These are phyloP conservation scores for Saccharomycopsis phalli DNA, from an alignment of 1,139 yeast species.

Conservation along the genomic window DNA sequence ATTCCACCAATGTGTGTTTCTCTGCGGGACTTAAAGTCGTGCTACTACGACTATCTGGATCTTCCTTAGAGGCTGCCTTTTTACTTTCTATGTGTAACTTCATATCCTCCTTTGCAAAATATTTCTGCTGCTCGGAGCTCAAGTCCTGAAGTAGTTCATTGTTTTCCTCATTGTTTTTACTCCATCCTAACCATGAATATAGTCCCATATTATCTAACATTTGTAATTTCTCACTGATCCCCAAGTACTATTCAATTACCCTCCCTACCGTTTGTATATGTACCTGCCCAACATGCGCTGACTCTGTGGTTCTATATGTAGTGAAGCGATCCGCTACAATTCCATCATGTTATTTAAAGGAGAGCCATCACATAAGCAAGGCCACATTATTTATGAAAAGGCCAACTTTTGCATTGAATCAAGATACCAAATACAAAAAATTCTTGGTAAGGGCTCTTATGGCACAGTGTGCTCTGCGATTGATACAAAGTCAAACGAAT, in stretches of 20 bases:
- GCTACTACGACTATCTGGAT: background rate
- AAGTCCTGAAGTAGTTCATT: slow-evolving; percentile 5
- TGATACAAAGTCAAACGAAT: slow-evolving; percentile 35
- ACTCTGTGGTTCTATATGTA: too few species aligned
- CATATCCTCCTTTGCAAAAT: slow-evolving; percentile 12
- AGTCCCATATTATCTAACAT: slow-evolving; percentile 9
- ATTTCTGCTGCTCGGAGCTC: slow-evolving; percentile 7
- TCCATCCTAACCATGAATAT: slow-evolving; percentile 8
- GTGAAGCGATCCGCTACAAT: too few species aligned
- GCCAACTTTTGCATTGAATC: slow-evolving; percentile 56
- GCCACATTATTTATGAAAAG: slow-evolving; percentile 29
- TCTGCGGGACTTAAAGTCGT: slow-evolving; percentile 4
- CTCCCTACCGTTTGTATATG: too few species aligned
- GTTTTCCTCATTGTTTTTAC: slow-evolving; percentile 3
- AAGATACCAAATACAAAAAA: slow-evolving; percentile 52
- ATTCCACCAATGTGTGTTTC: slow-evolving; percentile 10
- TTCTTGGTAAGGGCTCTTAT: slow-evolving; percentile 82
- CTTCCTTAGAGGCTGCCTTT: slow-evolving; percentile 10
- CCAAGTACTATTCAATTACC: too few species aligned
- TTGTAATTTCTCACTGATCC: too few species aligned
- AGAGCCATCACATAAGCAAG: slow-evolving; percentile 9
- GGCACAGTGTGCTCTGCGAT: slow-evolving; percentile 83
- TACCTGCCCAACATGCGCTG: too few species aligned
- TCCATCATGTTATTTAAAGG: too few species aligned
- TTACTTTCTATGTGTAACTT: slow-evolving; percentile 15